Evolutionary conservation across 2,329 filamentous ascomycete species (phyloP).

Genomic region (Hypoxylon sp.): DNA sequence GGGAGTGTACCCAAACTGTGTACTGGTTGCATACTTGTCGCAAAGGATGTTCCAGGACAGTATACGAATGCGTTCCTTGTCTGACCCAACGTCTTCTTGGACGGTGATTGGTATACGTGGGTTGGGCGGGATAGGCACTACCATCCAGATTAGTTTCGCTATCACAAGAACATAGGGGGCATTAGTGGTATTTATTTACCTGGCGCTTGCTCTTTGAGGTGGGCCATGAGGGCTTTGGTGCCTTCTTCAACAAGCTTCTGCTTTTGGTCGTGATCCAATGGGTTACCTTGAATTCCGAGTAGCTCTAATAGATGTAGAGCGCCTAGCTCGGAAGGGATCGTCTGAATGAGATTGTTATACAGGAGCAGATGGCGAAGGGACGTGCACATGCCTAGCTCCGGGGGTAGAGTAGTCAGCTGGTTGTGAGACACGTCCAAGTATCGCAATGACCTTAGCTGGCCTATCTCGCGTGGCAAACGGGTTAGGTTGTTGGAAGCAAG

Average conservation of each 20-base stretch:
- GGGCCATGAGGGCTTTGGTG: conserved; percentile 83
- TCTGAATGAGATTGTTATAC: conserved; percentile 88
- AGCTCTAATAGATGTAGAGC: conserved; percentile 88
- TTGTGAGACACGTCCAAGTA: conserved; percentile 92
- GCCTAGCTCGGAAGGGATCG: conserved; percentile 85
- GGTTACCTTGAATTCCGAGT: conserved; percentile 92
- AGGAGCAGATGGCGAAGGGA: conserved; percentile 85
- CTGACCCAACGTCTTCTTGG: conserved; percentile 68
- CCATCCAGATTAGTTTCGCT: too few relatives aligned
- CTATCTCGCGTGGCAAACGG: conserved; percentile 80
- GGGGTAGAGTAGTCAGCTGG: conserved; percentile 79
- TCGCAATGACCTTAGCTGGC: conserved; percentile 80
- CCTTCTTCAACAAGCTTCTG: conserved; percentile 86
- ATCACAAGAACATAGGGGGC: too few relatives aligned
- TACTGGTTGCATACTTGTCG: conserved; percentile 87
- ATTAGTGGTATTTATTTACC: too few relatives aligned
- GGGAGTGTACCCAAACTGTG: conserved; percentile 90
- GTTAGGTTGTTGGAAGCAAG: conserved; percentile 92
- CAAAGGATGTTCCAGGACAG: conserved; percentile 97
- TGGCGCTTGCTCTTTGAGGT: conserved; percentile 83
- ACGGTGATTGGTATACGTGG: conserved; percentile 83
- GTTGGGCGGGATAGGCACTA: conserved; percentile 79
- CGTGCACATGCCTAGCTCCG: conserved; percentile 96
- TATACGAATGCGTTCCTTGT: conserved; percentile 78
- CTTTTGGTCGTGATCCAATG: conserved; percentile 78